Evolutionary conservation across 2,329 filamentous ascomycete species (phyloP).

Genomic region (Xylaria sp.): DNA sequence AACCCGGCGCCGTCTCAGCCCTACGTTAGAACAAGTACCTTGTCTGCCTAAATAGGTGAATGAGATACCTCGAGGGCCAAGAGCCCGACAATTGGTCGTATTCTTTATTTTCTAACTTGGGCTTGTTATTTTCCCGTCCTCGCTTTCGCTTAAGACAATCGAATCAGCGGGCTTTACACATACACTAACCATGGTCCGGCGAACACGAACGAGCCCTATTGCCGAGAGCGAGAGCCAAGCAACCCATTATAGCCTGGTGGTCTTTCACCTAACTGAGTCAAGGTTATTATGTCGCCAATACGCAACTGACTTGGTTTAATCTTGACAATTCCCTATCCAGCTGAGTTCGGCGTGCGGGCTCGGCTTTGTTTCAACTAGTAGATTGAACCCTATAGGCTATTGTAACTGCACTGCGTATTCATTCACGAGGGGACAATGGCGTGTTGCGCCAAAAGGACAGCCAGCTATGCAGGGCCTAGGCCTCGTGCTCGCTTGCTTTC

Average conservation of each 20-base stretch:
- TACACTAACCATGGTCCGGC: conserved; percentile 12
- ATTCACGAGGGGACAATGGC: conserved; percentile 16
- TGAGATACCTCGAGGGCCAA: conserved; percentile 6
- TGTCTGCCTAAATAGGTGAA: conserved; percentile 12
- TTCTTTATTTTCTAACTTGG: not conserved
- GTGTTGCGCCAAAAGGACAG: conserved; percentile 24
- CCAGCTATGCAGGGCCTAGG: conserved; percentile 19
- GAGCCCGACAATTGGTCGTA: not conserved
- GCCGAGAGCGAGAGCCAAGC: conserved; percentile 23
- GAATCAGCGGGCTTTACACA: conserved; percentile 32
- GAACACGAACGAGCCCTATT: conserved; percentile 33
- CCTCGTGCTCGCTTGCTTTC: conserved; percentile 31
- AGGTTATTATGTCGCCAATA: conserved; percentile 8
- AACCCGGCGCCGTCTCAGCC: conserved; percentile 26
- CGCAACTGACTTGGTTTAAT: not conserved
- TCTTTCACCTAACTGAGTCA: not conserved
- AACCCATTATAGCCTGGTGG: not conserved
- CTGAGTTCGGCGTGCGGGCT: conserved; percentile 1
- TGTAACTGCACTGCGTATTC: conserved; percentile 2
- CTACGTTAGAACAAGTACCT: conserved; percentile 28
- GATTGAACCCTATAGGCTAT: not conserved
- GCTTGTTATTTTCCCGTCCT: conserved; percentile 10
- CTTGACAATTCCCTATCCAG: conserved; percentile 20
- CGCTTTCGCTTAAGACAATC: conserved; percentile 30
- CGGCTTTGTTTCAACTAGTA: conserved; percentile 26